Base-by-base conservation (phyloP, 352 stramenopile species). In the Phytophthora sp. region DNA sequence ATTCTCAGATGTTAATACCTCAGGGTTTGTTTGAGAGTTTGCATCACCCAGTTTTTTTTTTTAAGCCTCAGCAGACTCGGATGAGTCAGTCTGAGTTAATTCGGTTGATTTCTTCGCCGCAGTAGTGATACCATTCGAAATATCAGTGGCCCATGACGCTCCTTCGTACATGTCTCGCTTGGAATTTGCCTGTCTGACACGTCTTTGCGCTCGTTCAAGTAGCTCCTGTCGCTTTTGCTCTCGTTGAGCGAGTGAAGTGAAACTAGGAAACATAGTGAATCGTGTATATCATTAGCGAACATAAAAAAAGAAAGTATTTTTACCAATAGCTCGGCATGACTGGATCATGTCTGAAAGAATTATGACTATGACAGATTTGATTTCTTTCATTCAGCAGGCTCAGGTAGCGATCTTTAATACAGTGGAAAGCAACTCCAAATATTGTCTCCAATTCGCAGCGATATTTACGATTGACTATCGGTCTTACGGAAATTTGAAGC, bases 1-100 rank as follows among this genome's bases (percentile, higher is more conserved):
- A n/a, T n/a, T n/a, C n/a, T n/a, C n/a, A n/a, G n/a, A n/a, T 37
- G 31, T 37, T 37, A 30, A 55, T 3, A 30, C 30, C 35, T 55
- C 31, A 30, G 26, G 30, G 48, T 26, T 43, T 55, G 8, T 37
- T 11, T 37, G 3, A 17, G 17, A 35, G 44, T 37, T 55, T 55
- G 18, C 21, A 26, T 45, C 5, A 41, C 4, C 12, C 1, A 52
- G 44, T n/a, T 21, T 1, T 55, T 55, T 55, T 55, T 55, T 44
- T 55, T 44, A 55, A 32, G 30, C 17, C 31, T 37, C 11, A 37
- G 13, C 17, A 37, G 11, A 37, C 31, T 54, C 37, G 34, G 32
- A 55, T 30, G 43, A 43, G 30, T 54, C 54, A 8, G 54, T 71
- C 43, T 66, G 54, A 54, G 34, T 66, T 42, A 27, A 65, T 56